Evolutionary conservation across 495 filamentous ascomycete genomes (phyloP), one percentile per base, ranked within the genome.

Genomic region (Evernia prunastri): DNA sequence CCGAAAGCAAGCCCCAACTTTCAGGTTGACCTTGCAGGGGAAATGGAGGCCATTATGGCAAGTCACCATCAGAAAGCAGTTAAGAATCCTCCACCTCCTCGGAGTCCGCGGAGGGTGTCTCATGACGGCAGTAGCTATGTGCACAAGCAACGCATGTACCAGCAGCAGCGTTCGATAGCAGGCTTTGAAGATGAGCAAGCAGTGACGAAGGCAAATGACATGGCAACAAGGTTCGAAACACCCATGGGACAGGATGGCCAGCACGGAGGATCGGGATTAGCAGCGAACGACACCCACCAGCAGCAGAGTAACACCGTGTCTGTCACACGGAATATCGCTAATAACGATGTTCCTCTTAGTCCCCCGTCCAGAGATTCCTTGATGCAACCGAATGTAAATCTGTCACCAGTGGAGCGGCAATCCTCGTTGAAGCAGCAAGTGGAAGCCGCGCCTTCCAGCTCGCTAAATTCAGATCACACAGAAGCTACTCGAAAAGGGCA

Each of bases 71-170:
- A 42, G 25, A 66, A 23, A 15, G 31, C 60, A n/a, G 60, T 23
- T 58, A 58, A 61, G 13, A 33, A 60, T 2, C 40, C 40, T 15
- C 31, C 58, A n/a, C 45, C 61, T 33, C 61, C 66, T n/a, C 65
- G 27, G 31, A 59, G 51, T 59, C 33, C 47, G 11, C 59, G 51
- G n/a, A 54, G 59, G 47, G 40, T 67, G 37, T 59, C 60, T 6
- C 39, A 54, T 42, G 69, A 71, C 40, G 69, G 69, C 27, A 68
- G 63, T 47, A 71, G 69, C 69, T 71, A 71, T 47, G 69, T 71
- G 13, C 69, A 71, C 60, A 69, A 69, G 54, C 69, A 71, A 43
- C 69, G 69, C 23, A 71, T 71, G 69, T 67, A 71, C 33, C 67
- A 71, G 42, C 69, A 71, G 58, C 69, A 71, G 47, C 65, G 51